A percentile compares a stretch with the other conserved stretches of the same genome.
These are phyloP conservation scores for Cichorium intybus DNA, from an alignment of 140 eudicot genomes.

Conservation along the genomic window DNA sequence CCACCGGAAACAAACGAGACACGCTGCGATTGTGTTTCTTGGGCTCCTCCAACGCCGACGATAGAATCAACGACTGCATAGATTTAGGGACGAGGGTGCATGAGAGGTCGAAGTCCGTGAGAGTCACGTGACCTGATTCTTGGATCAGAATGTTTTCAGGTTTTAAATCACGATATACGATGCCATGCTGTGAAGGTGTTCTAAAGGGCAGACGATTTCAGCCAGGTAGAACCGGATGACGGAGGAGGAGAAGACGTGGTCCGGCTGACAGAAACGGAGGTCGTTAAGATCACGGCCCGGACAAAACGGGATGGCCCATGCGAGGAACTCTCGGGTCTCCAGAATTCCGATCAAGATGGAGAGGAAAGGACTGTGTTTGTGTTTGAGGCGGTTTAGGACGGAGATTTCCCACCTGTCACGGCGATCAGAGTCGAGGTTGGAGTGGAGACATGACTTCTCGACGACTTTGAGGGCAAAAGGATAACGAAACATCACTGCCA, in stretches of 20 bases:
- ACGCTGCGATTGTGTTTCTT: too few relatives aligned
- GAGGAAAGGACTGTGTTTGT: constrained; percentile 53
- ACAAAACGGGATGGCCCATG: constrained; percentile 69
- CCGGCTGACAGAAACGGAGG: constrained; percentile 49
- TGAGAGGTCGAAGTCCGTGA: too few relatives aligned
- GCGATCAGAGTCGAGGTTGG: too few relatives aligned
- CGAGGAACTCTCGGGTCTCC: constrained; percentile 44
- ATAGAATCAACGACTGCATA: too few relatives aligned
- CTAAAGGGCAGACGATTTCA: constrained; percentile 56
- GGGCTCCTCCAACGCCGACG: too few relatives aligned
- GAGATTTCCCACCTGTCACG: constrained; percentile 74
- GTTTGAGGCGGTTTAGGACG: constrained; percentile 42
- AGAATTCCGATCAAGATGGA: constrained; percentile 46
- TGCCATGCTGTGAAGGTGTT: constrained; percentile 50
- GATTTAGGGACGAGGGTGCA: too few relatives aligned
- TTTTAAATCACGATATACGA: constrained; percentile 66
- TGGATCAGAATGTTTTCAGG: constrained; percentile 71
- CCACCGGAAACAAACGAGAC: too few relatives aligned
- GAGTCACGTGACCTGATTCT: constrained; percentile 71
- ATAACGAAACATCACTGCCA: neutral
- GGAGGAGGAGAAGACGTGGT: constrained; percentile 54
- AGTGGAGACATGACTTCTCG: constrained; percentile 40
- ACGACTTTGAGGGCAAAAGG: constrained; percentile 83
- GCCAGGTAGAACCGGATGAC: constrained; percentile 65
- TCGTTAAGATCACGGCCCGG: constrained; percentile 78